Evolutionary conservation across 306 rosid genomes (phyloP), one percentile per base, ranked within the genome.

Genomic region (Inga oerstediana): DNA sequence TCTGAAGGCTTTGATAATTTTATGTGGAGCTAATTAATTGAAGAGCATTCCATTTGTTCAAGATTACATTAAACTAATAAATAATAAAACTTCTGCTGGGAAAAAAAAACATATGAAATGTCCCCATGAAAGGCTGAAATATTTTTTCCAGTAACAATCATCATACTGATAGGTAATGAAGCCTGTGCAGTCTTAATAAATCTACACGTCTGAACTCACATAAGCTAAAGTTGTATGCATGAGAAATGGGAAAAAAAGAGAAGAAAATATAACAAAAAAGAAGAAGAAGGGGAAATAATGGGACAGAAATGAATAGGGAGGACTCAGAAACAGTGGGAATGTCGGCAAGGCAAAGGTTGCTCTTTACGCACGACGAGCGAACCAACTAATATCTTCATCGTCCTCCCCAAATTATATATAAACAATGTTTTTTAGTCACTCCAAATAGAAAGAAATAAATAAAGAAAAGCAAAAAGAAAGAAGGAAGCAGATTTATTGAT

Each of bases 321-420:
- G 83, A 86, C 95, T 93, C 95, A 86, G 90, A 86, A 70, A 11
- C 58, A 77, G 27, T 75, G 58, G 68, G 69, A 66, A 84, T 22
- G 30, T 89, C 93, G 83, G 34, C 97, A 91, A 88, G 80, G 90
- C 95, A 87, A 10, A 15, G 10, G 32, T 16, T 76, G 95, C 91
- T 86, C 75, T 88, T 90, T 93, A 79, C 74, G 90, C 82, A 90
- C 92, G 92, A 90, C 87, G 92, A 88, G 96, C 79, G 91, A 92
- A 92, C 96, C 90, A 70, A 78, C 39, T 78, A 30, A 80, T 52
- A 78, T 87, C 91, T 10, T 88, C 90, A 89, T 82, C 41, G 88
- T 86, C 85, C 86, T n/a, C 30, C 64, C 3, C 30, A n/a, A 20
- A 20, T 7, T 19, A 19, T 54, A 20, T 56, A 54, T 52, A 54